These are phyloP conservation scores for Allantophomopsis lycopodina DNA, from an alignment of 2,329 filamentous ascomycete genomes.

Conservation along the genomic window DNA sequence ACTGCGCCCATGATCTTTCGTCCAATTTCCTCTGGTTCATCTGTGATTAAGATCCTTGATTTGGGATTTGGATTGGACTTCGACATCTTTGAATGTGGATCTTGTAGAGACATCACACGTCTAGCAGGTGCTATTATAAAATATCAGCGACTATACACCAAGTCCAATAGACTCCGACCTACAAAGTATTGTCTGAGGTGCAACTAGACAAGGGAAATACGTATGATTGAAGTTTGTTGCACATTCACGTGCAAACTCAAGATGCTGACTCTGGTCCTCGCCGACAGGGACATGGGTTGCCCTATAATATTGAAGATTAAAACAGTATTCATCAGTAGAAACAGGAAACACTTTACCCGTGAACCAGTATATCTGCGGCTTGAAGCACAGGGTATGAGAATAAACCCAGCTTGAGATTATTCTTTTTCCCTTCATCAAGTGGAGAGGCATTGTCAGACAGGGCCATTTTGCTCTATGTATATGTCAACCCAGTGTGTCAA, in stretches of 20 bases:
- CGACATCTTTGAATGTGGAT: constrained; percentile 81
- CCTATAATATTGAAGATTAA: constrained; percentile 23
- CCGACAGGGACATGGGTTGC: constrained; percentile 93
- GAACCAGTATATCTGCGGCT: constrained; percentile 85
- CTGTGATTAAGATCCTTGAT: constrained; percentile 75
- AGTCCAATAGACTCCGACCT: constrained; percentile 10
- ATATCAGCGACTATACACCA: not conserved
- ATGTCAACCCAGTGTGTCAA: constrained; percentile 1
- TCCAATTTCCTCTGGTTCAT: constrained; percentile 47
- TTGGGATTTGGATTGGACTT: constrained; percentile 64
- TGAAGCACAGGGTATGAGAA: constrained; percentile 95
- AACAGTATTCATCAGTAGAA: not conserved
- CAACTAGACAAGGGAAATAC: constrained; percentile 48
- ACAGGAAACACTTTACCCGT: constrained; percentile 35
- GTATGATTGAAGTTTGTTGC: constrained; percentile 76
- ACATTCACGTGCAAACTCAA: constrained; percentile 82
- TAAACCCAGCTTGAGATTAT: constrained; percentile 68
- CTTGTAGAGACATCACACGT: constrained; percentile 77
- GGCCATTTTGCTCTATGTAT: constrained; percentile 55
- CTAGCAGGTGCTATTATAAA: constrained; percentile 39
- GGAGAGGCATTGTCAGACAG: constrained; percentile 42
- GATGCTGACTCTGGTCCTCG: constrained; percentile 87
- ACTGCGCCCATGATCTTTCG: constrained; percentile 59
- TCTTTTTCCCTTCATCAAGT: constrained; percentile 43
- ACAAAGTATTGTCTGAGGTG: constrained; percentile 63